Evolutionary conservation across 495 filamentous ascomycete species (phyloP), one percentile per base, ranked within the genome.

Genomic region (Cercophora newfieldiana): DNA sequence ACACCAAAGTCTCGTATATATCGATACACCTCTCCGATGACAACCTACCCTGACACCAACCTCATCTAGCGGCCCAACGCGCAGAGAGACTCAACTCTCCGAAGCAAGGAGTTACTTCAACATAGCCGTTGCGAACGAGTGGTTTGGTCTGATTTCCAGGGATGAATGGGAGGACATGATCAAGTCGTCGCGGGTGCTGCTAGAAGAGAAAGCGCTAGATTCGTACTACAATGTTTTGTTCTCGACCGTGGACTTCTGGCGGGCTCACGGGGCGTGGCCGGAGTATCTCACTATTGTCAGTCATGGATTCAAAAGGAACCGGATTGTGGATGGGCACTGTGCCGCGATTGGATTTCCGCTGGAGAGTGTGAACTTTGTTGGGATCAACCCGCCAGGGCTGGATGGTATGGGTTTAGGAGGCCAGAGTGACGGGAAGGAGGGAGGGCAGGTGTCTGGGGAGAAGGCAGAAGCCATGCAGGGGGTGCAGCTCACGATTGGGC

Each of bases 141-240:
- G 75, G 44, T 84, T 80, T 63, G 66, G 63, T 22, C 59, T 81
- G 10, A 80, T 87, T 70, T 55, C 69, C 1, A 3, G 22, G 1
- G 14, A 55, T 18, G 24, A 67, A 29, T 3, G 33, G n/a, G 14
- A 37, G n/a, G 22, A 26, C 7, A 19, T 7, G 24, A 8, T 30
- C 14, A 25, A 29, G 54, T 18, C 21, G n/a, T 22, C 78, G 21
- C 67, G 78, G 47, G 77, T 88, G 48, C 71, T 81, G 7, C 71
- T 86, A 5, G 92, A 95, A 70, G 78, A 83, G 12, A 79, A 83
- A 58, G 90, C 92, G 0, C 83, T 90, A n/a, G 92, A 96, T 68
- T 93, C 89, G 3, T 92, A 90, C 70, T 85, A 89, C 64, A 96
- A 95, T 68, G 76, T 94, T 14, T 73, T 94, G 21, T 91, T 93